Evolutionary conservation across 2,329 filamentous ascomycete genomes (phyloP).

Genomic region (Xylaria sp.): DNA sequence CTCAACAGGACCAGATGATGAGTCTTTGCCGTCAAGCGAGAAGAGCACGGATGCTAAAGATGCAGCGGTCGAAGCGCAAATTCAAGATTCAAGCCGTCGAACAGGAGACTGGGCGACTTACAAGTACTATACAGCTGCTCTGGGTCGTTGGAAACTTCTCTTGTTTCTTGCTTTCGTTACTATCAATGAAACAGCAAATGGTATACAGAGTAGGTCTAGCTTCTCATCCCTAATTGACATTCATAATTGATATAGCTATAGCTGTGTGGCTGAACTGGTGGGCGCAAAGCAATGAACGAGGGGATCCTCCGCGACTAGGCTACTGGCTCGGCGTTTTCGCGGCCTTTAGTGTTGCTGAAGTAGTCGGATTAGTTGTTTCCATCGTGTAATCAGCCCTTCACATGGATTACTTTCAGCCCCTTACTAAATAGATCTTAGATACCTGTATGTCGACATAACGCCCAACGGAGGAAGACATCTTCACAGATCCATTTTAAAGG

Average conservation of each 20-base stretch:
- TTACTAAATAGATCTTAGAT: conserved; percentile 12
- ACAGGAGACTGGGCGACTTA: conserved; percentile 35
- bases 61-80: background rate
- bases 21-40: background rate
- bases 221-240: too few relatives aligned
- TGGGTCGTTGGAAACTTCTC: conserved; percentile 25
- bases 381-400: conserved; percentile 15
- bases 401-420: background rate
- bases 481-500: conserved; percentile 27
- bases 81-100: conserved; percentile 24
- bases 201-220: conserved; percentile 25
- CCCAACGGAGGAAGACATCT: conserved; percentile 29
- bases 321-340: conserved; percentile 36
- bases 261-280: conserved; percentile 38
- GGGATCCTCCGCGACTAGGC: conserved; percentile 24
- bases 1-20: background rate
- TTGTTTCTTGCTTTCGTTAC: conserved; percentile 21
- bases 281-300: conserved; percentile 33
- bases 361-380: conserved; percentile 20
- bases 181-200: conserved; percentile 18
- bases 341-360: conserved; percentile 25
- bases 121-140: conserved; percentile 28
- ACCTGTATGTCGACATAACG: conserved; percentile 21
- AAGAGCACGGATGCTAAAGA: background rate
- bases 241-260: conserved; percentile 8